Evolutionary conservation across 2,329 filamentous ascomycete species (phyloP), one percentile per base, ranked within the genome.

Genomic region (Fusarium denticulatum): DNA sequence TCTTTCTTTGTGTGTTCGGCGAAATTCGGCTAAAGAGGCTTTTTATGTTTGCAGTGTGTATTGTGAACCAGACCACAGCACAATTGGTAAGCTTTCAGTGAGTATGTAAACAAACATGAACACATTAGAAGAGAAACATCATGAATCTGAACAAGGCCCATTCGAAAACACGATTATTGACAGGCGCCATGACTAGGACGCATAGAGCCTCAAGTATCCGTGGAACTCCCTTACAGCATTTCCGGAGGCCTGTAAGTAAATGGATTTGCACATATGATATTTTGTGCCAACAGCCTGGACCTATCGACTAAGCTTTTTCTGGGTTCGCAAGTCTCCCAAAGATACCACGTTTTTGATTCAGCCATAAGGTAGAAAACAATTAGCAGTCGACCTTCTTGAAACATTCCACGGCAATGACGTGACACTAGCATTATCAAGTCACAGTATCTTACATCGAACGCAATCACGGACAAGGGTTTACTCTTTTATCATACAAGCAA

Each of bases 271-370:
- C 12, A 24, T 14, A 1, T 20, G 11, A 15, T 34, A 50, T 24
- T 10, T 34, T 11, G 11, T 4, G 28, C 22, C 7, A 50, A 18
- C 22, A 50, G 15, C 5, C 47, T 13, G 15, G 11, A 22, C 2
- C 15, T 32, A 24, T 49, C 15, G 7, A 18, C 15, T 7, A 32
- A 18, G 5, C 3, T 7, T 49, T 30, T 49, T n/a, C 14, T 30
- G 10, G 10, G 11, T 18, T 12, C 7, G 3, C 18, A 13, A 8
- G 10, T 5, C 2, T n/a, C 13, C 28, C 4, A 32, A 24, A 13
- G 28, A n/a, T 13, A 18, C 11, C 11, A 5, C 6, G 22, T 5
- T 18, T 9, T n/a, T 18, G 7, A 49, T 8, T 49, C 15, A 49
- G 7, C 22, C 11, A n/a, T 13, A 18, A 32, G 30, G n/a, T 7